A percentile compares a stretch with the other conserved stretches of the same genome.
Conservation (phyloP, 495 filamentous ascomycete genomes). For the Geopyxis carbonaria region DNA sequence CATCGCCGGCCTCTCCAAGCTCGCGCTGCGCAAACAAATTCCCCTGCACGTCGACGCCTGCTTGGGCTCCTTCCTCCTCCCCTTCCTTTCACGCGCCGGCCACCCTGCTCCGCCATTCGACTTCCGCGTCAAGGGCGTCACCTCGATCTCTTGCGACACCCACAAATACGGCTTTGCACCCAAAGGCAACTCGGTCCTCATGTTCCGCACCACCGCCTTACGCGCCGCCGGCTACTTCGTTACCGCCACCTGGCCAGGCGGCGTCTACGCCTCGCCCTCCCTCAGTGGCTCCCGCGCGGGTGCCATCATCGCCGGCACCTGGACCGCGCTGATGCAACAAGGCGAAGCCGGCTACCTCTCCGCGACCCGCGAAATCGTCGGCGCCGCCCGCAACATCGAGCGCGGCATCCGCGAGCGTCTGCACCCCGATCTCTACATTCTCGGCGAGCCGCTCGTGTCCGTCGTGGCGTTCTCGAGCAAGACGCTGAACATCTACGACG, state of each 20-base stretch:
- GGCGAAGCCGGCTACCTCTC: conserved; percentile 82
- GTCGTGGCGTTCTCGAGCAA: conserved; percentile 75
- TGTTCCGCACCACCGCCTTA: conserved; percentile 67
- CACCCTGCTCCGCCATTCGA: conserved; percentile 79
- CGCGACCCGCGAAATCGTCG: conserved; percentile 73
- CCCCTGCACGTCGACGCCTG: conserved; percentile 97
- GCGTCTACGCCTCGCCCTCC: conserved; percentile 82
- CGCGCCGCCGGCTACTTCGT: conserved; percentile 90
- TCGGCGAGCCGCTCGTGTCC: conserved; percentile 74
- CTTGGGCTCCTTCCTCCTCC: conserved; percentile 83
- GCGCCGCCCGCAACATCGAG: conserved; percentile 69
- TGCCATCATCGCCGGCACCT: conserved; percentile 84
- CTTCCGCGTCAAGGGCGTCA: conserved; percentile 85
- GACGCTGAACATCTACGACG: conserved; percentile 67
- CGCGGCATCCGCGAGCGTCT: conserved; percentile 53
- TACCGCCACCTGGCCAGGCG: conserved; percentile 84
- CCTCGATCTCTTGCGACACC: conserved; percentile 87
- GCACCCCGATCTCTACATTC: conserved; percentile 51
- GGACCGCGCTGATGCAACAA: conserved; percentile 72
- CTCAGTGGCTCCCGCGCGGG: conserved; percentile 85
- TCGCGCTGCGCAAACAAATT: conserved; percentile 59
- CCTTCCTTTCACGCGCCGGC: conserved; percentile 78
- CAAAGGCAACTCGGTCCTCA: conserved; percentile 80
- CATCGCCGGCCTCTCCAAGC: conserved; percentile 65
- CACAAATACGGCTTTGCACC: conserved; percentile 68